A percentile compares a stretch with the other conserved stretches of the same genome.
These are phyloP conservation scores for Elongisporangium prolatum DNA, from an alignment of 352 stramenopile species.

Conservation along the genomic window DNA sequence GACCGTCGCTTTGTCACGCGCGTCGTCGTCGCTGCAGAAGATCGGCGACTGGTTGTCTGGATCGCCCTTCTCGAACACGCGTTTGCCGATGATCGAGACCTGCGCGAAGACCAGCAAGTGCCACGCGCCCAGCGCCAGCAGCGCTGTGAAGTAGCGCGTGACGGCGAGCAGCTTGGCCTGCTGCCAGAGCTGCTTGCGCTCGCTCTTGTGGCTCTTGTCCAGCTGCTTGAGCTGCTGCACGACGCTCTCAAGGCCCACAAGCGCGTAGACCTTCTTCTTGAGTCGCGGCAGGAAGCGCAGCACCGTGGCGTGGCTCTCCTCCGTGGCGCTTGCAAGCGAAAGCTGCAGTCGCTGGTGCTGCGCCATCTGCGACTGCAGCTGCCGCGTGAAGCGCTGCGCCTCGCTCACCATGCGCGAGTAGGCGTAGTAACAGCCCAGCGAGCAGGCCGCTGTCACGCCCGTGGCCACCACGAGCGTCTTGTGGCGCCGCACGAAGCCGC, in stretches of 20 bases:
- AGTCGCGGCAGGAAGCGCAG: slow-evolving; percentile 68
- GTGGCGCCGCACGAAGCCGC: slow-evolving; percentile 65
- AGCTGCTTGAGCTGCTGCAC: slow-evolving; percentile 71
- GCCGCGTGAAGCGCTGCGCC: slow-evolving; percentile 61
- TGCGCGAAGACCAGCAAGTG: slow-evolving; percentile 80
- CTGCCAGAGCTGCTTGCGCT: slow-evolving; percentile 67
- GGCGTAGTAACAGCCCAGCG: slow-evolving; percentile 57
- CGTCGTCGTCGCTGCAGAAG: slow-evolving; percentile 16
- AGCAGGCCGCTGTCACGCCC: slow-evolving; percentile 41
- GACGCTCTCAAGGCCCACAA: slow-evolving; percentile 64
- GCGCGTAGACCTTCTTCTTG: slow-evolving; percentile 50
- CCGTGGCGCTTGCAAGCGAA: slow-evolving; percentile 59
- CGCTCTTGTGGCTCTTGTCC: slow-evolving; percentile 54
- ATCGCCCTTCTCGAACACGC: slow-evolving; percentile 64
- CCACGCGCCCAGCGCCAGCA: slow-evolving; percentile 73
- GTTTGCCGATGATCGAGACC: slow-evolving; percentile 70
- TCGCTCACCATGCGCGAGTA: slow-evolving; percentile 62
- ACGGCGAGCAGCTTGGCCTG: slow-evolving; percentile 66
- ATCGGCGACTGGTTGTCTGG: slow-evolving; percentile 6
- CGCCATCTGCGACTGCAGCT: slow-evolving; percentile 67
- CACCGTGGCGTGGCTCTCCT: slow-evolving; percentile 72
- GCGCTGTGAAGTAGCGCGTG: slow-evolving; percentile 68
- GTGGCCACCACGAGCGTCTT: slow-evolving; percentile 55
- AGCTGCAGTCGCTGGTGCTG: slow-evolving; percentile 75
- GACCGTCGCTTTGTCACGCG: slow-evolving; percentile 28